These are phyloP conservation scores for Ceratobasidium papillatum DNA, from an alignment of 1,284 basidiomycete species.

Conservation along the genomic window DNA sequence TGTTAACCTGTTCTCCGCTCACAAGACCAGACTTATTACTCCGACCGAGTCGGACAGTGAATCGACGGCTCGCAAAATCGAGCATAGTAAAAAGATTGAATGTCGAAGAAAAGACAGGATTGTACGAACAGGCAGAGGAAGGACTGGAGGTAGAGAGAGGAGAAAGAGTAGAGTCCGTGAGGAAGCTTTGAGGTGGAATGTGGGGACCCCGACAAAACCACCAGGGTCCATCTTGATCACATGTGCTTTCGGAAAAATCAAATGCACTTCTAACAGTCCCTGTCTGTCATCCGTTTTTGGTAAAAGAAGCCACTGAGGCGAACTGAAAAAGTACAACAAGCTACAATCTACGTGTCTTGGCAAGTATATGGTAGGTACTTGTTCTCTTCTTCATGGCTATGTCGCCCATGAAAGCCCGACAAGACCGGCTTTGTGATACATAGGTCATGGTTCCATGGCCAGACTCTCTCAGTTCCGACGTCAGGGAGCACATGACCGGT, in stretches of 20 bases:
- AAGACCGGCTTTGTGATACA: background rate
- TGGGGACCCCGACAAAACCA: slow-evolving; percentile 22
- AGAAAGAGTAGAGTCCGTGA: slow-evolving; percentile 1
- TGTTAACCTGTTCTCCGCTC: slow-evolving; percentile 7
- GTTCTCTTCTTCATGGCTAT: background rate
- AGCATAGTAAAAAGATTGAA: slow-evolving; percentile 26
- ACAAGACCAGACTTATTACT: slow-evolving; percentile 8
- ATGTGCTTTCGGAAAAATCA: slow-evolving; percentile 2
- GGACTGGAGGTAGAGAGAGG: background rate
- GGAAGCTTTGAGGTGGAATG: slow-evolving; percentile 5
- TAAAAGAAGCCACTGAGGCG: background rate
- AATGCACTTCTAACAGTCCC: slow-evolving; percentile 1
- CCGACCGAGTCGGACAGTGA: slow-evolving; percentile 35
- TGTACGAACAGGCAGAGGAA: background rate
- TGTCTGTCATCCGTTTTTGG: background rate
- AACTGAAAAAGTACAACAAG: background rate
- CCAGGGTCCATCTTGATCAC: slow-evolving; percentile 28
- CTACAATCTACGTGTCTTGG: background rate
- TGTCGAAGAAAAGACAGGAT: slow-evolving; percentile 4
- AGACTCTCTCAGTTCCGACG: background rate
- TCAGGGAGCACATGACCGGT: background rate
- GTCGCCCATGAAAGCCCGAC: background rate
- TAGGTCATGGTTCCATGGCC: background rate
- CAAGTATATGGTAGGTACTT: background rate
- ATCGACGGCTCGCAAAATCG: slow-evolving; percentile 27